A percentile compares a stretch with the other conserved stretches of the same genome.
Conservation (phyloP, 345 rosid species). For the Dipteronia dyeriana region DNA sequence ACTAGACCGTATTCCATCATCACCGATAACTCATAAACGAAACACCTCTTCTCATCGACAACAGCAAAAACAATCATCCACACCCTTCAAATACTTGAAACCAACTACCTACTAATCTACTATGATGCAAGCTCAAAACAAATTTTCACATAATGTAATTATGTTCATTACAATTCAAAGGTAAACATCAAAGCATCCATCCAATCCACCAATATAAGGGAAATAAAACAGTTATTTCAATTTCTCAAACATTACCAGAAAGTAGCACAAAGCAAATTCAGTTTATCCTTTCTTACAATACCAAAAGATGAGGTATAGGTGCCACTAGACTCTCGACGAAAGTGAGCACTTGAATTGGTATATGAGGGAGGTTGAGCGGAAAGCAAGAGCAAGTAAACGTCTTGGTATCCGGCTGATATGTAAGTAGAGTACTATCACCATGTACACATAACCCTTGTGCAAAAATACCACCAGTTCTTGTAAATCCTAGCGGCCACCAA, state of each 20-base stretch:
- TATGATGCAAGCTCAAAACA: neutral
- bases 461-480: conserved; percentile 4
- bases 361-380: conserved; percentile 1
- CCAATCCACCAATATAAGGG: no score
- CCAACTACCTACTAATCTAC: no score
- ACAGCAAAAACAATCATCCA: conserved; percentile 11
- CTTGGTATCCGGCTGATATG: neutral
- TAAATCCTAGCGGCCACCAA: conserved; percentile 19
- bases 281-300: neutral
- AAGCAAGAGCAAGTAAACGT: conserved; percentile 13
- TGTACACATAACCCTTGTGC: conserved; percentile 1
- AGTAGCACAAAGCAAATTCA: neutral
- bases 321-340: conserved; percentile 14
- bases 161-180: neutral
- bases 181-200: neutral
- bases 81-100: conserved; percentile 7
- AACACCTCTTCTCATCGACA: neutral
- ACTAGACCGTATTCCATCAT: conserved; percentile 11
- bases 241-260: neutral
- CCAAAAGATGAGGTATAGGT: conserved; percentile 9
- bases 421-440: conserved; percentile 1
- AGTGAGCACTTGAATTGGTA: conserved; percentile 13
- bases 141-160: neutral
- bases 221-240: neutral
- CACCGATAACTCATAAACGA: conserved; percentile 11